Evolutionary conservation across 371 early-diverging fungal species (phyloP).

Genomic region (Circinella umbellata): DNA sequence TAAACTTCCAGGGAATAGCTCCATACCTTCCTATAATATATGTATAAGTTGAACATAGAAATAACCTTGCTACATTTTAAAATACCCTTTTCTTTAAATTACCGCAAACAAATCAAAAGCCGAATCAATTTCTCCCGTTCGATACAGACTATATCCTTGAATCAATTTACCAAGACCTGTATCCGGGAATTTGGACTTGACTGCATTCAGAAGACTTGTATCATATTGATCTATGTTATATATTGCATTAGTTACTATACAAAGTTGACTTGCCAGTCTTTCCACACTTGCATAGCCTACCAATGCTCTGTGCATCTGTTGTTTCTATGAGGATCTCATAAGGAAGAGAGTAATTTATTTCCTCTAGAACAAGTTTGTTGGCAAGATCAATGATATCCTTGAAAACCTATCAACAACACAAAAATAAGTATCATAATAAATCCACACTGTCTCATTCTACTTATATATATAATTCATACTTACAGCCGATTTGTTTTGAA

Average conservation of each 20-base stretch:
- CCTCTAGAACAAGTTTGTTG: constrained; percentile 31
- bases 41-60: background rate
- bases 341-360: constrained; percentile 42
- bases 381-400: constrained; percentile 43
- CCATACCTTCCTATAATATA: constrained; percentile 50
- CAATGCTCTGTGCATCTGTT: constrained; percentile 43
- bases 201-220: constrained; percentile 37
- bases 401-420: constrained; percentile 27
- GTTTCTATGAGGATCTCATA: constrained; percentile 58
- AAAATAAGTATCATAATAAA: background rate
- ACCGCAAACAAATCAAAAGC: constrained; percentile 52
- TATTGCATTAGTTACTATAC: background rate
- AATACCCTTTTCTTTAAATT: constrained; percentile 1
- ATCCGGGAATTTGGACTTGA: constrained; percentile 53
- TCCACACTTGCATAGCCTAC: constrained; percentile 22
- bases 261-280: too few relatives aligned
- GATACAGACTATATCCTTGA: constrained; percentile 49
- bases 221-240: constrained; percentile 50
- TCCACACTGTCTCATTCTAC: background rate
- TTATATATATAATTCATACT: background rate
- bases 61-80: too few relatives aligned
- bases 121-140: constrained; percentile 45
- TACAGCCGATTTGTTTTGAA: constrained; percentile 33
- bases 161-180: constrained; percentile 57
- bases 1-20: constrained; percentile 42